Base-by-base conservation (phyloP, 1,139 yeast species). In the Barnettozyma hawaiiensis region DNA sequence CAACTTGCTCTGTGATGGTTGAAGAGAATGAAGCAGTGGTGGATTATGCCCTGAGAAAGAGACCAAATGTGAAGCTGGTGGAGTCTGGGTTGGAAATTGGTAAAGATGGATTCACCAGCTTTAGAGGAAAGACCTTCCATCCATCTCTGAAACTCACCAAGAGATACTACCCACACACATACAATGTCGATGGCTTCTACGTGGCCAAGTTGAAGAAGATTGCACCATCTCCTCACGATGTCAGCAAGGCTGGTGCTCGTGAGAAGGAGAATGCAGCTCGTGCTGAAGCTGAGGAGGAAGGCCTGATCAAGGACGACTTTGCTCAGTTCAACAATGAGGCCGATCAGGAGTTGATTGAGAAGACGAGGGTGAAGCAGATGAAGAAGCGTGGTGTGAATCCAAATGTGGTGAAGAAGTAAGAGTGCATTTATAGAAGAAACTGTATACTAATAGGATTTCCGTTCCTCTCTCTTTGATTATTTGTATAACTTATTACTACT, bases 21-120 rank as follows among this genome's bases (percentile, higher is more conserved):
- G 99, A 94, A 59, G 99, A 94, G 68, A 92, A 94, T 65, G 99
- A 94, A 67, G 84, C 96, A 20, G 99, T 94, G 43, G 97, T 94
- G n/a, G 96, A 92, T 65, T 94, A 94, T 60, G 98, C 96, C 23
- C 75, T 94, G 56, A 79, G 96, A 63, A 92, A 92, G 64, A 82
- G 99, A 63, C 97, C 97, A 36, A 92, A 94, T 61, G 97, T 94
- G 35, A 87, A 85, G 63, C 76, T 94, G 45, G 97, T 94, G 18
- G 97, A 90, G 15, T 76, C 97, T 24, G 96, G 94, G n/a, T 74
- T 94, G 55, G 84, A 79, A 48, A 92, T 94, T 50, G 99, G 99
- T 65, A 87, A 87, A 60, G 95, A 87, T 58, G 99, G 97, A 5
- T 92, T 92, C 67, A 81, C 95, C 5, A 82, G 92, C 37, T 94